Base-by-base conservation (phyloP, 495 filamentous ascomycete species). In the Achaetomiella virescens region DNA sequence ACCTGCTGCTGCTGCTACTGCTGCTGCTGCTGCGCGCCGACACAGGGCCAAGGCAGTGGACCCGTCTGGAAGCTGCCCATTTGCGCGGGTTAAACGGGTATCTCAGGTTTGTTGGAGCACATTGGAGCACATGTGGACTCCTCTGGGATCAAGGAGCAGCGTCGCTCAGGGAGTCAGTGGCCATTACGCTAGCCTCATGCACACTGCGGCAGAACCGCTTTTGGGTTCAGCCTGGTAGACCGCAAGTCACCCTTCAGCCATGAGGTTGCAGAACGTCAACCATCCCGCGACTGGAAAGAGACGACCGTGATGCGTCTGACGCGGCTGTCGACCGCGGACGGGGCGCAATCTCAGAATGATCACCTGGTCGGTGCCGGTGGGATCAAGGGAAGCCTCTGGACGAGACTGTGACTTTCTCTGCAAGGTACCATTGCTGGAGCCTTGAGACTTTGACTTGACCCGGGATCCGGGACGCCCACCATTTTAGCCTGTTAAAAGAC, bases 51-150 rank as follows among this genome's bases (percentile, higher is more conserved):
- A 55, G 58, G 47, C 36, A 41, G 63, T 64, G 66, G 66, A 60
- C 17, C 59, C 50, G 44, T 49, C 46, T 44, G 57, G 46, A 37
- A 22, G 18, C 21, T 33, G 53, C 57, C 55, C 61, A 68, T 66
- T 68, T 66, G 64, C 52, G 66, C 66, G 64, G 66, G 52, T 68
- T 52, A 58, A 68, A 65, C 55, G 59, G 59, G 38, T 56, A 52
- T 58, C 60, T 46, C 40, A 43, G 52, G 40, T 22, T 17, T 48
- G 31, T 58, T 55, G 57, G 57, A 58, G 54, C 58, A 57, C 42
- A 20, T 58, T 55, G 57, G 57, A 58, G 54, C 58, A 57, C 42
- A 20, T 53, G 66, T 62, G 57, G 63, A 55, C 43, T 68, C 52
- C 24, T 2, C 43, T 59, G 56, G 49, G 17, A 15, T 7, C 44